A percentile compares a stretch with the other conserved stretches of the same genome.
Evolutionary conservation across 805 yeast genomes (phyloP).

Genomic region (Kodamaea sagamina): DNA sequence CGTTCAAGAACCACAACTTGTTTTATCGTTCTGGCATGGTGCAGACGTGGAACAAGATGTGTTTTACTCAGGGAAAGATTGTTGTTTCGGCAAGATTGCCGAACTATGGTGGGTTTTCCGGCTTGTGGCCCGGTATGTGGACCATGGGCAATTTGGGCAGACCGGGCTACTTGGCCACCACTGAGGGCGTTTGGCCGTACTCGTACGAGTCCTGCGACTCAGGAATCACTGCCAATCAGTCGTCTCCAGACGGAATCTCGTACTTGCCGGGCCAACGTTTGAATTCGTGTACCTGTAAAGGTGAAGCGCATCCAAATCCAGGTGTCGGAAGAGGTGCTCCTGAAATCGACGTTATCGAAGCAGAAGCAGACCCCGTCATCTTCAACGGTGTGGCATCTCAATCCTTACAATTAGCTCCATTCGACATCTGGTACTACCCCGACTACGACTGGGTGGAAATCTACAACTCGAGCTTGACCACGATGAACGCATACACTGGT

Average conservation of each 20-base stretch:
- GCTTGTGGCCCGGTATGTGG: constrained; percentile 98
- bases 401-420: constrained; percentile 89
- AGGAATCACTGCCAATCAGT: constrained; percentile 92
- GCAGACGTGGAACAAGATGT: constrained; percentile 88
- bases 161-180: constrained; percentile 83
- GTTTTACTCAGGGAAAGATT: constrained; percentile 80
- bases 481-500: constrained; percentile 87
- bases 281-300: constrained; percentile 74
- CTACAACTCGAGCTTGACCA: constrained; percentile 64
- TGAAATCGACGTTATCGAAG: constrained; percentile 91
- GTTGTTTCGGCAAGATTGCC: constrained; percentile 81
- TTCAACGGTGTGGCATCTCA: constrained; percentile 79
- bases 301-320: constrained; percentile 81
- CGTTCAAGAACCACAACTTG: constrained; percentile 74
- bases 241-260: constrained; percentile 85
- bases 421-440: constrained; percentile 92
- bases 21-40: constrained; percentile 89
- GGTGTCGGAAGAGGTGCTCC: constrained; percentile 95
- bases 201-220: constrained; percentile 85
- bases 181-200: constrained; percentile 97
- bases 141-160: constrained; percentile 90
- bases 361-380: constrained; percentile 60
- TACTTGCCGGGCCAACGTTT: constrained; percentile 84
- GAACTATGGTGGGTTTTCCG: constrained; percentile 72
- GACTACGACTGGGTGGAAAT: constrained; percentile 81